Evolutionary conservation across 163 green algal species (phyloP).

Genomic region (Picocystis sp.): DNA sequence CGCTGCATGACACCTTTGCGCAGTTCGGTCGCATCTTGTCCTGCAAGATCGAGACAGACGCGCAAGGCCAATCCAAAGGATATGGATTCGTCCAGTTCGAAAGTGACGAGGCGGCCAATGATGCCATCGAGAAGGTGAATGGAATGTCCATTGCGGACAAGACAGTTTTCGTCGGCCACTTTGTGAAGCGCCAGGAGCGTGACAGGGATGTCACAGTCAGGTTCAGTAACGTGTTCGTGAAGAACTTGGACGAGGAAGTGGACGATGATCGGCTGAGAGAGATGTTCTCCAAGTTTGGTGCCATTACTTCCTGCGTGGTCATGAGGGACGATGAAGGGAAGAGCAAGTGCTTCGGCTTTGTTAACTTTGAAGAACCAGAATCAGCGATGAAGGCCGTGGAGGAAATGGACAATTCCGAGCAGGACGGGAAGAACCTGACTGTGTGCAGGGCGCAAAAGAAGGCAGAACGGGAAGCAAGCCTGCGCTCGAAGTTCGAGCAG

Average conservation of each 20-base stretch:
- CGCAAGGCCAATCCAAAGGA: constrained; percentile 43
- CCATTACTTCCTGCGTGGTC: constrained; percentile 30
- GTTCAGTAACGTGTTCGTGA: constrained; percentile 89
- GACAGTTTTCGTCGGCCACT: constrained; percentile 84
- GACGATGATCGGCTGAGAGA: constrained; percentile 46
- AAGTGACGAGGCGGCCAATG: constrained; percentile 39
- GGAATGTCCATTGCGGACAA: constrained; percentile 87
- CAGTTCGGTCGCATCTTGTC: constrained; percentile 82
- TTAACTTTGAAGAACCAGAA: constrained; percentile 78
- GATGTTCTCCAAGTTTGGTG: constrained; percentile 50
- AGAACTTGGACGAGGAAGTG: constrained; percentile 57
- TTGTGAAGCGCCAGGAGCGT: constrained; percentile 65
- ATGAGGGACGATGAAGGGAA: constrained; percentile 44
- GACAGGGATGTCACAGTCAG: constrained; percentile 22
- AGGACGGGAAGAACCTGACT: constrained; percentile 44
- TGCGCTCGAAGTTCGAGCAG: constrained; percentile 48
- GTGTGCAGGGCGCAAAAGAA: constrained; percentile 91
- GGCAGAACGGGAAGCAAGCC: constrained; percentile 63
- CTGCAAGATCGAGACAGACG: constrained; percentile 76
- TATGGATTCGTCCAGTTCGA: constrained; percentile 75
- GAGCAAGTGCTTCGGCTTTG: constrained; percentile 89
- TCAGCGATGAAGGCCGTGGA: constrained; percentile 39
- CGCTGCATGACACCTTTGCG: constrained; percentile 93
- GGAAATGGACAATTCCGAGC: constrained; percentile 32
- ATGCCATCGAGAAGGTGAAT: constrained; percentile 80